A percentile compares a stretch with the other conserved stretches of the same genome.
These are phyloP conservation scores for Boechera stricta DNA, from an alignment of 345 rosid species.

Conservation along the genomic window DNA sequence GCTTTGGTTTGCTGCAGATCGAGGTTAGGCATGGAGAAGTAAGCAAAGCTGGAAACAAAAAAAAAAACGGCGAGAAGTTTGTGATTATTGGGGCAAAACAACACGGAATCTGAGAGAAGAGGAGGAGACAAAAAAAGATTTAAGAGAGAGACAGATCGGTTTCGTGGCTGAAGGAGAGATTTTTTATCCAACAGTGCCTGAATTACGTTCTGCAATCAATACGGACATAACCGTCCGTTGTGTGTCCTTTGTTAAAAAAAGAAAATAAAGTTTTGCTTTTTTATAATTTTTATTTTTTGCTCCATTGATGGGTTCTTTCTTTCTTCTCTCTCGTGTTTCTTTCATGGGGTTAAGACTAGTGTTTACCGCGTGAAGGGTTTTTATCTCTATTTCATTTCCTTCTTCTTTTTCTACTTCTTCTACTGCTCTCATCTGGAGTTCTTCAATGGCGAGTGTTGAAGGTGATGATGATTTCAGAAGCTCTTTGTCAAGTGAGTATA, in stretches of 20 bases:
- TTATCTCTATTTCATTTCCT: background rate
- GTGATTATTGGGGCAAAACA: conserved; percentile 31
- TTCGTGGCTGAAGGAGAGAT: conserved; percentile 37
- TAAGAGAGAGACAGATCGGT: conserved; percentile 14
- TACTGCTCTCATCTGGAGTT: conserved; percentile 12
- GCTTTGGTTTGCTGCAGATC: conserved; percentile 37
- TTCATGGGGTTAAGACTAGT: conserved; percentile 53
- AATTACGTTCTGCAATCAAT: conserved; percentile 47
- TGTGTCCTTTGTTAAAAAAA: conserved; percentile 30
- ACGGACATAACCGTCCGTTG: conserved; percentile 45
- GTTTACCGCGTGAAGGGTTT: conserved; percentile 38
- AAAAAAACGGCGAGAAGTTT: conserved; percentile 42
- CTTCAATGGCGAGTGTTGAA: conserved; percentile 58
- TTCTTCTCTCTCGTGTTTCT: conserved; percentile 46
- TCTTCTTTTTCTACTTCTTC: conserved; percentile 6
- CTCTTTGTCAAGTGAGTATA: conserved; percentile 52
- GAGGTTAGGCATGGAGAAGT: conserved; percentile 34
- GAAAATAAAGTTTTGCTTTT: conserved; percentile 18
- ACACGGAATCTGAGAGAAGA: conserved; percentile 35
- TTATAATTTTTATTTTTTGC: conserved; percentile 1
- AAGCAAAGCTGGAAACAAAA: background rate
- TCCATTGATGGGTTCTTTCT: conserved; percentile 56
- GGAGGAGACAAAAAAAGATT: conserved; percentile 34
- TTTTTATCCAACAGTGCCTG: conserved; percentile 27
- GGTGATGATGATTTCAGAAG: conserved; percentile 42